Percentiles rank a stretch among this genome's conserved stretches.
phyloP scores from a whole-genome alignment of 768 basidiomycete genomes.

The Macrolepiota albuminosa region DNA sequence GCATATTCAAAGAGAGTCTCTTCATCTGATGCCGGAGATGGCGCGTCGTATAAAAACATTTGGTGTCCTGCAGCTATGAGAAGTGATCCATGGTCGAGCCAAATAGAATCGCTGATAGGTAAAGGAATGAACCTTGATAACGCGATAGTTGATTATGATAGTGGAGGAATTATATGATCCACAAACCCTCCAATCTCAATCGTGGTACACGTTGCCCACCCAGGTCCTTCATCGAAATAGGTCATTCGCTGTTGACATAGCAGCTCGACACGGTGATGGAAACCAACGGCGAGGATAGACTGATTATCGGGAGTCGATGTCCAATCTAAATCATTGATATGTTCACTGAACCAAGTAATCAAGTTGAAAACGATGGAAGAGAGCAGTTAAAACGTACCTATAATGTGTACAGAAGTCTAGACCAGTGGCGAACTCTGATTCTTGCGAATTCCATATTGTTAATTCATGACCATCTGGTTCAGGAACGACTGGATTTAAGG shows the following conservation, averaged over 20 bases:
- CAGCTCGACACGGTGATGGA: slow-evolving; percentile 72
- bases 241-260: slow-evolving; percentile 92
- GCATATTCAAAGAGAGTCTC: slow-evolving; percentile 79
- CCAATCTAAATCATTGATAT: slow-evolving; percentile 87
- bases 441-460: slow-evolving; percentile 95
- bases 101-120: slow-evolving; percentile 85
- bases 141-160: slow-evolving; percentile 1
- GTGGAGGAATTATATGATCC: background rate
- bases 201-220: slow-evolving; percentile 69
- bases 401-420: slow-evolving; percentile 69
- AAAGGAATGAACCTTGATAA: slow-evolving; percentile 65
- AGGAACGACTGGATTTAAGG: slow-evolving; percentile 47
- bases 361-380: background rate
- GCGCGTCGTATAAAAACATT: slow-evolving; percentile 73
- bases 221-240: slow-evolving; percentile 79
- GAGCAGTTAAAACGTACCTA: slow-evolving; percentile 35
- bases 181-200: slow-evolving; percentile 68
- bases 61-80: slow-evolving; percentile 81
- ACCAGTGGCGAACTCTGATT: slow-evolving; percentile 90
- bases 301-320: slow-evolving; percentile 86
- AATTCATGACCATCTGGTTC: slow-evolving; percentile 65
- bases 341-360: slow-evolving; percentile 32
- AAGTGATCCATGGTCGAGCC: slow-evolving; percentile 80
- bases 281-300: slow-evolving; percentile 89
- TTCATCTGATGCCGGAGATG: slow-evolving; percentile 14